These are phyloP conservation scores for Suillus hirtellus DNA, from an alignment of 768 basidiomycete species.

Conservation along the genomic window DNA sequence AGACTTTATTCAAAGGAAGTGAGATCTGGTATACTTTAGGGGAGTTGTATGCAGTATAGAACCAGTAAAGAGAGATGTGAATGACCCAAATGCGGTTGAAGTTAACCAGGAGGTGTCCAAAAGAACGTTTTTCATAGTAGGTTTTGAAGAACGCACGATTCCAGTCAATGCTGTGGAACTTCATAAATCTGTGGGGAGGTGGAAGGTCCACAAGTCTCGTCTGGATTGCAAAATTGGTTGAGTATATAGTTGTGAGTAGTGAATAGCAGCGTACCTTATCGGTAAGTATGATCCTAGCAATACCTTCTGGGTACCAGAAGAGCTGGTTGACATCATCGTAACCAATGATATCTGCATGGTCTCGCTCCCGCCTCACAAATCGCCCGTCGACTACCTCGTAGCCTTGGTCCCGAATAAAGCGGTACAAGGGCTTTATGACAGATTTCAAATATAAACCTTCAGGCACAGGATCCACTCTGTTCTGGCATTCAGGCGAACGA, in stretches of 20 bases:
- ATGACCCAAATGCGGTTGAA: constrained; percentile 99
- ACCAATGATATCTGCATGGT: constrained; percentile 93
- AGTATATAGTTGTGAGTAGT: neutral
- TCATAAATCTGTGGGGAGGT: constrained; percentile 92
- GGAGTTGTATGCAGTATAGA: constrained; percentile 94
- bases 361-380: constrained; percentile 89
- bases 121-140: constrained; percentile 95
- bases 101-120: constrained; percentile 96
- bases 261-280: constrained; percentile 66
- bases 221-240: constrained; percentile 39
- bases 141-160: constrained; percentile 97
- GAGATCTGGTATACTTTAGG: constrained; percentile 73
- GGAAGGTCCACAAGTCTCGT: constrained; percentile 89
- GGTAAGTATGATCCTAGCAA: constrained; percentile 82
- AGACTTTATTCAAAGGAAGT: constrained; percentile 35
- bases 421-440: constrained; percentile 91
- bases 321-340: constrained; percentile 99
- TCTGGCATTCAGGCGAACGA: constrained; percentile 97
- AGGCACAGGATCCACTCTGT: constrained; percentile 84
- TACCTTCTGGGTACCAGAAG: constrained; percentile 99
- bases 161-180: constrained; percentile 97
- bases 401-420: constrained; percentile 96
- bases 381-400: constrained; percentile 96
- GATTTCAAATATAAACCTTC: constrained; percentile 93
- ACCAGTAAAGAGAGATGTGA: constrained; percentile 93